These are phyloP conservation scores for Oryza glumipatula DNA, from an alignment of 176 grass and related monocot species.

Conservation along the genomic window DNA sequence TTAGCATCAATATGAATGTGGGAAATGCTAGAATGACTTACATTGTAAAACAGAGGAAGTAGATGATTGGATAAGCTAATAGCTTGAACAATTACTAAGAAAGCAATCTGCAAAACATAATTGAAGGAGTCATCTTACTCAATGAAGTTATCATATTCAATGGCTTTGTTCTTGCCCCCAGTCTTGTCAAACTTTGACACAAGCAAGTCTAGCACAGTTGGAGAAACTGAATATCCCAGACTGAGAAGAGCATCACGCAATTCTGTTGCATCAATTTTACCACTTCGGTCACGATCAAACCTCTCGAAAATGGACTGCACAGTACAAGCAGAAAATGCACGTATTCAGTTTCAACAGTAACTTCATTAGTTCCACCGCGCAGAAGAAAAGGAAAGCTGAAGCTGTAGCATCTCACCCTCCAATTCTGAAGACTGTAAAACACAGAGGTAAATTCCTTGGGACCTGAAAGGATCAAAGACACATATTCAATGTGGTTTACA, in stretches of 20 bases:
- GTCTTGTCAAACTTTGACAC: conserved; percentile 95
- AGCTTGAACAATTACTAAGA: background rate
- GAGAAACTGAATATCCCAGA: conserved; percentile 90
- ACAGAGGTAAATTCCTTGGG: conserved; percentile 90
- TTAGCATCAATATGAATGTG: too few relatives aligned
- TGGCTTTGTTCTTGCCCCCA: conserved; percentile 75
- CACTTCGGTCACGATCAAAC: conserved; percentile 90
- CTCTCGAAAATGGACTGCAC: conserved; percentile 83
- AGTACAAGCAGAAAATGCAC: conserved; percentile 21
- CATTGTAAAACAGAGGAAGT: too few relatives aligned
- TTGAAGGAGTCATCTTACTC: conserved; percentile 64
- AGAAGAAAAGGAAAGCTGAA: conserved; percentile 11
- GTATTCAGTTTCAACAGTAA: background rate
- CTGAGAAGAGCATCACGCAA: conserved; percentile 88
- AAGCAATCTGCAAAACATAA: background rate
- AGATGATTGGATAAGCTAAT: background rate
- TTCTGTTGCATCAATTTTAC: conserved; percentile 82
- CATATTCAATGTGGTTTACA: background rate
- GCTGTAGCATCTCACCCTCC: conserved; percentile 67
- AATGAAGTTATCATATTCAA: conserved; percentile 98
- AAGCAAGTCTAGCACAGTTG: conserved; percentile 79
- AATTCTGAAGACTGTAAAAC: conserved; percentile 97
- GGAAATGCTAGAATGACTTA: too few relatives aligned
- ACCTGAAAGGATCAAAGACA: conserved; percentile 49
- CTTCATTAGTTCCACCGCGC: background rate